Conservation (phyloP, 1,284 basidiomycete species). For the Xerocomus cyaneibrunnescens region DNA sequence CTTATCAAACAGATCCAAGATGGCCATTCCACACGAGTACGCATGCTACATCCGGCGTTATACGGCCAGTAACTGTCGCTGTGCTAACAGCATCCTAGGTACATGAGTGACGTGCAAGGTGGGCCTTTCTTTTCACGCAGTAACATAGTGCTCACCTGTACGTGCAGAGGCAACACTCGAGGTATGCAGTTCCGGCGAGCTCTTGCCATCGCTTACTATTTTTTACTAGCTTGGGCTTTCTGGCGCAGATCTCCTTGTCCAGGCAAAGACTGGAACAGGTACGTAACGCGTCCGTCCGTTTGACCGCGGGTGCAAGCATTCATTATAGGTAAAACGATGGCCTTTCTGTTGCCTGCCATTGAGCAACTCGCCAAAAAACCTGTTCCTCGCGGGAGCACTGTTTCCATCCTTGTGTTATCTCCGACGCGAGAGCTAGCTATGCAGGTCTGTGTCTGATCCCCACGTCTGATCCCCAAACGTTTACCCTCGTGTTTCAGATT, state of each 20-base stretch:
- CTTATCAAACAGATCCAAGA: conserved; percentile 36
- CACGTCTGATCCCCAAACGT: neutral
- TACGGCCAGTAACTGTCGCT: conserved; percentile 9
- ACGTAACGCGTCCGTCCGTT: neutral
- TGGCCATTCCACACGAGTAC: conserved; percentile 42
- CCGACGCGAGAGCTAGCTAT: conserved; percentile 89
- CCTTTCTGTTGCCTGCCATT: conserved; percentile 85
- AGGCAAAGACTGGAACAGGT: conserved; percentile 51
- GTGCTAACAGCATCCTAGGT: conserved; percentile 28
- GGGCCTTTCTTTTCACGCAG: neutral
- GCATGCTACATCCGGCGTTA: conserved; percentile 15
- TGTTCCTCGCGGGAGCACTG: conserved; percentile 18
- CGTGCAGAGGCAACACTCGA: conserved; percentile 38
- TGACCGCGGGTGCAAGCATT: neutral
- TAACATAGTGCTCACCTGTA: neutral
- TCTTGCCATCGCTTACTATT: conserved; percentile 6
- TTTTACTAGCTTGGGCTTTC: conserved; percentile 34
- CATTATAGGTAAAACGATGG: conserved; percentile 76
- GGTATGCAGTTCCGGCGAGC: conserved; percentile 12
- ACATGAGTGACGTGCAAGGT: conserved; percentile 46
- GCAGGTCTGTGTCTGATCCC: conserved; percentile 50
- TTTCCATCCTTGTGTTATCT: conserved; percentile 68
- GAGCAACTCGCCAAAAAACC: conserved; percentile 56
- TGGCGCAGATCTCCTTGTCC: conserved; percentile 44
- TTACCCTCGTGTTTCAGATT: conserved; percentile 32